These are phyloP conservation scores for Asterophora lycoperdoides DNA, from an alignment of 768 basidiomycete species.

Conservation along the genomic window DNA sequence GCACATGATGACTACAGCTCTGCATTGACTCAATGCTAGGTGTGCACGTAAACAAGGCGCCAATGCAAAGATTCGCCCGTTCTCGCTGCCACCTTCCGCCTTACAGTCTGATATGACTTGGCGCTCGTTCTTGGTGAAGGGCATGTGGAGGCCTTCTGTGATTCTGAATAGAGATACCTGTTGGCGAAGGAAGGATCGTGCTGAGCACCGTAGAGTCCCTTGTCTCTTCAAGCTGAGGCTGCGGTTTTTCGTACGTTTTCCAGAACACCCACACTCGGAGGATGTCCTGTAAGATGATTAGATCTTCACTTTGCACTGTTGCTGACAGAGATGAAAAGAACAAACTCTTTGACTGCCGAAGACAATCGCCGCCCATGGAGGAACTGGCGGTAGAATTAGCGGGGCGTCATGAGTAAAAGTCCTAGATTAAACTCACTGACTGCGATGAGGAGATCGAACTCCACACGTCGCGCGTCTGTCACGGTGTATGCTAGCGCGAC, in stretches of 20 bases:
- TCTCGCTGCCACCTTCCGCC: too few relatives aligned
- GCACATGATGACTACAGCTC: too few relatives aligned
- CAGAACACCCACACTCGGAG: slow-evolving; percentile 16
- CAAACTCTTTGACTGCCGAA: slow-evolving; percentile 28
- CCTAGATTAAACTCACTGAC: slow-evolving; percentile 16
- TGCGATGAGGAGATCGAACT: slow-evolving; percentile 28
- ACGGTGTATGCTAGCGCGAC: slow-evolving; percentile 23
- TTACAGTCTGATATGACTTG: too few relatives aligned
- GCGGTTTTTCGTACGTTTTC: slow-evolving; percentile 3
- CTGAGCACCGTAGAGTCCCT: slow-evolving; percentile 1
- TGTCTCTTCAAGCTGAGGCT: background rate
- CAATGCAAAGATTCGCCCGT: too few relatives aligned
- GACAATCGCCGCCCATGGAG: slow-evolving; percentile 23
- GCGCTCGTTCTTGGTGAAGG: too few relatives aligned
- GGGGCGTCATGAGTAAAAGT: background rate
- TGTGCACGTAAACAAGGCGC: too few relatives aligned
- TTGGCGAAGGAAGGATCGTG: slow-evolving; percentile 6
- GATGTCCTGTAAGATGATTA: slow-evolving; percentile 11
- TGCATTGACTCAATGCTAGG: too few relatives aligned
- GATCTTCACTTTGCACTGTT: too few relatives aligned
- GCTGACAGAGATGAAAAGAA: background rate
- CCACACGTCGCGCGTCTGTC: slow-evolving; percentile 19
- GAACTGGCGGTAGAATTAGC: slow-evolving; percentile 17
- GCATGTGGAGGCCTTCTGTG: background rate
- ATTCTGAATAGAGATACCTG: slow-evolving; percentile 1